A percentile compares a stretch with the other conserved stretches of the same genome.
Evolutionary conservation across 805 yeast species (phyloP).

Genomic region (Candida tibetensis): DNA sequence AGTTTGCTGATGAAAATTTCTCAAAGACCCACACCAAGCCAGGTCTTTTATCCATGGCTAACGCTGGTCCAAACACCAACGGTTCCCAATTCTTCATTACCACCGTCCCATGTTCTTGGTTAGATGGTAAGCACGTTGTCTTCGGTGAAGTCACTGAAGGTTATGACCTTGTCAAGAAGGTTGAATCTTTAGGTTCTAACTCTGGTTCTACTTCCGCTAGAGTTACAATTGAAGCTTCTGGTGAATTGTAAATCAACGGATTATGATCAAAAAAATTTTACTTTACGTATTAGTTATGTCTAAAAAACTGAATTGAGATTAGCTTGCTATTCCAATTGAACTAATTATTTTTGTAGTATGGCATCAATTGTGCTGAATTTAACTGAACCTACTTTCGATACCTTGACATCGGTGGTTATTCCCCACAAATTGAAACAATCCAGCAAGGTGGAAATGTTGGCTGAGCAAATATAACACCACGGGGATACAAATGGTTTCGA

Average conservation of each 20-base stretch:
- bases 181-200: constrained; percentile 70
- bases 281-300: background rate
- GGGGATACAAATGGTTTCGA: background rate
- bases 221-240: constrained; percentile 61
- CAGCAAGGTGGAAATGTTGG: too few relatives aligned
- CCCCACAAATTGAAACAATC: too few relatives aligned
- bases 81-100: constrained; percentile 97
- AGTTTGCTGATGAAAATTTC: constrained; percentile 78
- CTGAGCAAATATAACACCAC: background rate
- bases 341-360: background rate
- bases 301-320: background rate
- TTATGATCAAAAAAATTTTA: background rate
- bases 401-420: too few relatives aligned
- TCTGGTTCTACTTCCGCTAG: constrained; percentile 65
- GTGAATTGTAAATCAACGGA: constrained; percentile 46
- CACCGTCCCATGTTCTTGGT: constrained; percentile 82
- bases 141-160: constrained; percentile 92
- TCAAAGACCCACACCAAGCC: constrained; percentile 70
- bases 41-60: constrained; percentile 91
- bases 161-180: constrained; percentile 76
- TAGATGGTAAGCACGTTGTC: constrained; percentile 93
- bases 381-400: too few relatives aligned
- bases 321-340: background rate
- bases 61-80: constrained; percentile 97
- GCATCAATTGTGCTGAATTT: too few relatives aligned